phyloP scores from a whole-genome alignment of 257 asterid species.

The Ajuga chamaepitys region DNA sequence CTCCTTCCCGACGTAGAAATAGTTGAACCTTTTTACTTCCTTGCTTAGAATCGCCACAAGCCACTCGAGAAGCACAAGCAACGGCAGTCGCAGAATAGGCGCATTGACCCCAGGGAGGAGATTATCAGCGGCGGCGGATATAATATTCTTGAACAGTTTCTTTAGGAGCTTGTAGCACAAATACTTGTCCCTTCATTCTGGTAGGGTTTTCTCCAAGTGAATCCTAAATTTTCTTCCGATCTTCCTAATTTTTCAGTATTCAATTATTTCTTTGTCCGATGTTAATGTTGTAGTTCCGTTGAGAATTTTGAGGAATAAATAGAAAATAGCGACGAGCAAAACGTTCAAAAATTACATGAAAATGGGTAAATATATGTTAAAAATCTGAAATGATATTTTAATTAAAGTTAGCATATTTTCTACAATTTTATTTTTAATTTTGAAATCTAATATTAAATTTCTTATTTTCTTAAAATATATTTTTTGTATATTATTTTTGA shows the following conservation, averaged over 20 bases:
- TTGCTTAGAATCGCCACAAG: constrained; percentile 54
- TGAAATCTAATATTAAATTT: too few relatives aligned
- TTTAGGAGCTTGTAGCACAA: constrained; percentile 79
- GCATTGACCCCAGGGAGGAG: constrained; percentile 16
- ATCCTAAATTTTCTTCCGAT: constrained; percentile 72
- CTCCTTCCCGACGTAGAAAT: constrained; percentile 96
- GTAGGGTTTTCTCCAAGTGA: constrained; percentile 77
- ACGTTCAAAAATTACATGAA: background rate
- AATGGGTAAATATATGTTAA: background rate
- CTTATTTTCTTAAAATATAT: too few relatives aligned
- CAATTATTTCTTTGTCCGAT: background rate
- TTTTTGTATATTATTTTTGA: too few relatives aligned
- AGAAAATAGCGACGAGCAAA: background rate
- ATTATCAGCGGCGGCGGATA: constrained; percentile 18
- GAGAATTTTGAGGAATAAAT: background rate
- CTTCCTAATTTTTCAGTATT: constrained; percentile 37
- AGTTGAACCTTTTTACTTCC: constrained; percentile 84
- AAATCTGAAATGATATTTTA: too few relatives aligned
- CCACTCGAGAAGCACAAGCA: constrained; percentile 52
- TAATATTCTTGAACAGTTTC: constrained; percentile 68
- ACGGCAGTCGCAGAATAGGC: constrained; percentile 16
- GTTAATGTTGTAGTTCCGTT: background rate
- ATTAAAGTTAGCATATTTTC: too few relatives aligned
- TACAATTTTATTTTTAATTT: too few relatives aligned
- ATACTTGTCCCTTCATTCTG: constrained; percentile 87